Conservation (phyloP, 2,329 filamentous ascomycete species). For the Neonectria coccinea region DNA sequence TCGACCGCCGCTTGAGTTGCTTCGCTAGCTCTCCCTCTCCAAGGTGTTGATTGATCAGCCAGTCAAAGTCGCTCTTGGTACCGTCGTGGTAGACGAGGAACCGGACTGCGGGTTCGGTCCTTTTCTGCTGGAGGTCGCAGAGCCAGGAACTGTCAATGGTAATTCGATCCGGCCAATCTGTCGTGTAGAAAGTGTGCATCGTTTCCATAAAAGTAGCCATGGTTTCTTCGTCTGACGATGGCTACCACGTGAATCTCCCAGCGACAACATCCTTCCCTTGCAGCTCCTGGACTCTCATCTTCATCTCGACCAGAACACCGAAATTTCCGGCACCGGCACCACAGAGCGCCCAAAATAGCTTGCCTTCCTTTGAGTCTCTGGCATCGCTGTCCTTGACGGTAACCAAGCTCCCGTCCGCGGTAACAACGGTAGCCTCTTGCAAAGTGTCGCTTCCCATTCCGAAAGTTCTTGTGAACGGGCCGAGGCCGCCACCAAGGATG, state of each 20-base stretch:
- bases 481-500: slow-evolving; percentile 51
- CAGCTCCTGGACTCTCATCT: slow-evolving; percentile 41
- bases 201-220: slow-evolving; percentile 22
- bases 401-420: not conserved
- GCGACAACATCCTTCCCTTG: slow-evolving; percentile 32
- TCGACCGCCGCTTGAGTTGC: slow-evolving; percentile 40
- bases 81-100: slow-evolving; percentile 36
- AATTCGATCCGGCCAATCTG: slow-evolving; percentile 42
- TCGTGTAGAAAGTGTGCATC: slow-evolving; percentile 45
- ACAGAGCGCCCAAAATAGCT: slow-evolving; percentile 55
- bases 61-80: slow-evolving; percentile 12
- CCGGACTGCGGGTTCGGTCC: slow-evolving; percentile 22
- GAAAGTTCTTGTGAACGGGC: slow-evolving; percentile 48
- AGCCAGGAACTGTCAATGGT: slow-evolving; percentile 46
- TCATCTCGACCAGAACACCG: slow-evolving; percentile 51
- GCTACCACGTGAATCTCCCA: slow-evolving; percentile 43
- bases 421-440: slow-evolving; percentile 20
- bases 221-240: not conserved
- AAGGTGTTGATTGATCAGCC: slow-evolving; percentile 17
- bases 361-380: slow-evolving; percentile 24
- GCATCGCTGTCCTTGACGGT: slow-evolving; percentile 30
- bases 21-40: slow-evolving; percentile 1
- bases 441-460: slow-evolving; percentile 29
- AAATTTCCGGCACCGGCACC: slow-evolving; percentile 57
- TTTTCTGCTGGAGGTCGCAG: slow-evolving; percentile 34